Conservation (phyloP, 306 rosid species). For the Hippophae rhamnoides region DNA sequence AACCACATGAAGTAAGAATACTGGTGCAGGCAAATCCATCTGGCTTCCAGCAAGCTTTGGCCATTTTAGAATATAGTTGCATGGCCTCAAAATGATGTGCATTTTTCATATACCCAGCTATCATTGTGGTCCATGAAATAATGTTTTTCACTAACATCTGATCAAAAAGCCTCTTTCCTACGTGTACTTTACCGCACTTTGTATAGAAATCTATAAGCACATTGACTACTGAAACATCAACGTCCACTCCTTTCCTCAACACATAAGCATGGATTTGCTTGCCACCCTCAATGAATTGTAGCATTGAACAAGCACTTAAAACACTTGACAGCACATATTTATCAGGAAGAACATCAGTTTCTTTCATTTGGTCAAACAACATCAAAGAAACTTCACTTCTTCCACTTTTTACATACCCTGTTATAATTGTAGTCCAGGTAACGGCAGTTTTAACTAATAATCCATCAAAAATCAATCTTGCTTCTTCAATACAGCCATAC, state of each 20-base stretch:
- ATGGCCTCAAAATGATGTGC: slow-evolving; percentile 56
- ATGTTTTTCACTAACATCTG: slow-evolving; percentile 38
- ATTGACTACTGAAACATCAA: slow-evolving; percentile 63
- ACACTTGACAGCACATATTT: slow-evolving; percentile 68
- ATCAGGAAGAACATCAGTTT: slow-evolving; percentile 41
- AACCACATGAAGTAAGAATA: slow-evolving; percentile 76
- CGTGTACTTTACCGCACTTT: slow-evolving; percentile 61
- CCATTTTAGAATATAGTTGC: slow-evolving; percentile 57
- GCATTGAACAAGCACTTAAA: slow-evolving; percentile 65
- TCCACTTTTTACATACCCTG: slow-evolving; percentile 60
- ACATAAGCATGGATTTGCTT: slow-evolving; percentile 74
- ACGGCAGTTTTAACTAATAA: slow-evolving; percentile 40
- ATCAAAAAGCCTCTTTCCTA: slow-evolving; percentile 46
- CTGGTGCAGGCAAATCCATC: slow-evolving; percentile 80
- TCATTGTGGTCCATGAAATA: slow-evolving; percentile 87
- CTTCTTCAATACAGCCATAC: slow-evolving; percentile 45
- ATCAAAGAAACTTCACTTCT: slow-evolving; percentile 55
- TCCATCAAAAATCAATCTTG: slow-evolving; percentile 55
- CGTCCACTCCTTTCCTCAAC: slow-evolving; percentile 46
- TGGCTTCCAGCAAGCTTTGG: slow-evolving; percentile 43
- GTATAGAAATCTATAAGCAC: slow-evolving; percentile 67
- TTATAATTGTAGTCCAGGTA: slow-evolving; percentile 75
- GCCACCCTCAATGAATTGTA: slow-evolving; percentile 57
- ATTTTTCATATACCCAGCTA: slow-evolving; percentile 89
- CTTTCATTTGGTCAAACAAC: slow-evolving; percentile 55